A percentile compares a stretch with the other conserved stretches of the same genome.
Conservation (phyloP, 495 filamentous ascomycete species). For the Filosporella fistucella region DNA sequence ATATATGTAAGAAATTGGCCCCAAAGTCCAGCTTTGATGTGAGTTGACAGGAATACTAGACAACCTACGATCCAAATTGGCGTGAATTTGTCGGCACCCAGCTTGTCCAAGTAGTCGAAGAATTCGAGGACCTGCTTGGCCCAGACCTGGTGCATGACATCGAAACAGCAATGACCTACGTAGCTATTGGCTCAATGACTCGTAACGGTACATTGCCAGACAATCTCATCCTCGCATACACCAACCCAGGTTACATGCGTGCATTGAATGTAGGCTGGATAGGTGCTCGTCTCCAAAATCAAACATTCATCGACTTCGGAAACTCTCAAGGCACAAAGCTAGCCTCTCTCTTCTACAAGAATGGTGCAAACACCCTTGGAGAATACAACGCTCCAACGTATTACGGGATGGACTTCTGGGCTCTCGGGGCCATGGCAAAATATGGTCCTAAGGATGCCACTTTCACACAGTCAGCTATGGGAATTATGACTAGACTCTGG, state of each 20-base stretch:
- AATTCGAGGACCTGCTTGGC: constrained; percentile 26
- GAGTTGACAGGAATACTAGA: too few relatives aligned
- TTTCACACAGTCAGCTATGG: constrained; percentile 18
- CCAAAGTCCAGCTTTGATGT: too few relatives aligned
- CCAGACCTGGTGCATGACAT: constrained; percentile 18
- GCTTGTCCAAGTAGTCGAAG: constrained; percentile 29
- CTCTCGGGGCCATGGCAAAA: constrained; percentile 25
- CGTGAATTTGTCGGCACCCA: constrained; percentile 30
- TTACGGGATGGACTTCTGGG: constrained; percentile 29
- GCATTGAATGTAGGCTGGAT: constrained; percentile 28
- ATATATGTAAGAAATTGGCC: constrained; percentile 26
- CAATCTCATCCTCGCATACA: constrained; percentile 26
- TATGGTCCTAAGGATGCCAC: constrained; percentile 22
- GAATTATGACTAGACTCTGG: constrained; percentile 24
- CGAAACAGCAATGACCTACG: constrained; percentile 23
- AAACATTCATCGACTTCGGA: constrained; percentile 27
- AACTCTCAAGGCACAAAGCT: constrained; percentile 22
- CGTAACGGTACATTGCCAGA: constrained; percentile 28
- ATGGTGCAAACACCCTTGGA: constrained; percentile 22
- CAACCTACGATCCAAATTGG: constrained; percentile 29
- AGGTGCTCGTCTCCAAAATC: constrained; percentile 20
- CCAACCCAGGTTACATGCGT: constrained; percentile 27
- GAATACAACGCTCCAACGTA: constrained; percentile 30
- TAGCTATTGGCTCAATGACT: constrained; percentile 27
- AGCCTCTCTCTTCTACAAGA: constrained; percentile 24